These are phyloP conservation scores for Phragmites australis DNA, from an alignment of 176 grass and related monocot genomes.

Conservation along the genomic window DNA sequence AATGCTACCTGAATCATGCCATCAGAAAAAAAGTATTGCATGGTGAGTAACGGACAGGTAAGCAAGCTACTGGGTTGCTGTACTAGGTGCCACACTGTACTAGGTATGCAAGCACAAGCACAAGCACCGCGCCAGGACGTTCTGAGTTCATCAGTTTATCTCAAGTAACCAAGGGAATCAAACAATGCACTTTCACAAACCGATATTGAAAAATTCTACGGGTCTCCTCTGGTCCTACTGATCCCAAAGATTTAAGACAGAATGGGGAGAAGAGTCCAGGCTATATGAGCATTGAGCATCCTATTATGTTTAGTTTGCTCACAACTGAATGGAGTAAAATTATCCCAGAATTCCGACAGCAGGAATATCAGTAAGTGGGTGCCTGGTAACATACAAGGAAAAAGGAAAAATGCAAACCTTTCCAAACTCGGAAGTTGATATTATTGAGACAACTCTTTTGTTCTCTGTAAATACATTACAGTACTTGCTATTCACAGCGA, in stretches of 20 bases:
- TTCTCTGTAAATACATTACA: constrained; percentile 99
- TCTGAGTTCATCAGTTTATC: constrained; percentile 7
- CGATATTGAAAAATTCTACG: neutral
- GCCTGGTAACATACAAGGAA: neutral
- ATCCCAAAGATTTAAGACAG: neutral
- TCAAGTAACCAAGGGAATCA: neutral
- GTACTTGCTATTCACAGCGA: constrained; percentile 97
- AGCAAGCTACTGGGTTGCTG: neutral
- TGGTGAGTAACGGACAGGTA: neutral
- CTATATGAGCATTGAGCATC: neutral
- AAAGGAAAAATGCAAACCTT: constrained; percentile 61
- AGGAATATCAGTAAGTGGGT: neutral
- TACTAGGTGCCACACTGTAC: neutral
- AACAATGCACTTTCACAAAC: neutral
- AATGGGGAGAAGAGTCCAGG: constrained; percentile 1
- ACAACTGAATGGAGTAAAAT: neutral
- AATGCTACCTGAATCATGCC: constrained; percentile 73
- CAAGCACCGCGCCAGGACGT: neutral
- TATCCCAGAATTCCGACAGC: neutral
- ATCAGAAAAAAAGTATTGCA: constrained; percentile 29
- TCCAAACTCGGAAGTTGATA: constrained; percentile 84
- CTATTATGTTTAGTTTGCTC: neutral
- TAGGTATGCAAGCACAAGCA: no score
- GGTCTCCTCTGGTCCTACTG: no score
- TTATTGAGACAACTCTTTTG: constrained; percentile 84